Evolutionary conservation across 2,329 filamentous ascomycete species (phyloP).

Genomic region (Paraconiothyrium brasiliense): DNA sequence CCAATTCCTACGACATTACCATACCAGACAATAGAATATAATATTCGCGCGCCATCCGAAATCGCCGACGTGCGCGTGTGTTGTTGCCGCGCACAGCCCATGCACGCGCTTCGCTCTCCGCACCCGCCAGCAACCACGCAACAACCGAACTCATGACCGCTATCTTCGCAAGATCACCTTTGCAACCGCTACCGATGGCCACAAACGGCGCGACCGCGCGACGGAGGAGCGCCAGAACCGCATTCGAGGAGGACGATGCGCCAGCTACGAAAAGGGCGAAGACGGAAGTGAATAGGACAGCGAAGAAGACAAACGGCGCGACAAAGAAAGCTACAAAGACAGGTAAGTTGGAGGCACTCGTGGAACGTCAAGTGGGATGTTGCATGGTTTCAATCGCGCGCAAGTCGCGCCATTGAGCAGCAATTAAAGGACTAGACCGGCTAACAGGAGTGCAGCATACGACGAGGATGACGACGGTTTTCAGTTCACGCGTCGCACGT

Average conservation of each 20-base stretch:
- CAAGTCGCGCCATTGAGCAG: conserved; percentile 14
- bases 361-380: conserved; percentile 6
- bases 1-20: conserved; percentile 40
- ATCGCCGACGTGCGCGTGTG: conserved; percentile 16
- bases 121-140: conserved; percentile 33
- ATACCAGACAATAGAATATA: conserved; percentile 16
- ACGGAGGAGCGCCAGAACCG: conserved; percentile 57
- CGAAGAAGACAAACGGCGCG: conserved; percentile 46
- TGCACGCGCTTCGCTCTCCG: conserved; percentile 48
- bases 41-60: conserved; percentile 12
- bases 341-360: conserved; percentile 32
- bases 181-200: conserved; percentile 60
- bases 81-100: conserved; percentile 37
- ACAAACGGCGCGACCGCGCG: conserved; percentile 55
- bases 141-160: conserved; percentile 49
- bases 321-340: conserved; percentile 49
- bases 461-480: conserved; percentile 60
- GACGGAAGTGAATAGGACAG: conserved; percentile 50
- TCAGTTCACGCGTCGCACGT: conserved; percentile 55
- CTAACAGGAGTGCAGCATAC: conserved; percentile 48
- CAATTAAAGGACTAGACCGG: conserved; percentile 15
- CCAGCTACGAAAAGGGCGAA: conserved; percentile 55
- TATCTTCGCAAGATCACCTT: conserved; percentile 50
- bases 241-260: conserved; percentile 56
- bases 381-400: conserved; percentile 12